Evolutionary conservation across 495 filamentous ascomycete genomes (phyloP), one percentile per base, ranked within the genome.

Genomic region (Aspergillus campestris): DNA sequence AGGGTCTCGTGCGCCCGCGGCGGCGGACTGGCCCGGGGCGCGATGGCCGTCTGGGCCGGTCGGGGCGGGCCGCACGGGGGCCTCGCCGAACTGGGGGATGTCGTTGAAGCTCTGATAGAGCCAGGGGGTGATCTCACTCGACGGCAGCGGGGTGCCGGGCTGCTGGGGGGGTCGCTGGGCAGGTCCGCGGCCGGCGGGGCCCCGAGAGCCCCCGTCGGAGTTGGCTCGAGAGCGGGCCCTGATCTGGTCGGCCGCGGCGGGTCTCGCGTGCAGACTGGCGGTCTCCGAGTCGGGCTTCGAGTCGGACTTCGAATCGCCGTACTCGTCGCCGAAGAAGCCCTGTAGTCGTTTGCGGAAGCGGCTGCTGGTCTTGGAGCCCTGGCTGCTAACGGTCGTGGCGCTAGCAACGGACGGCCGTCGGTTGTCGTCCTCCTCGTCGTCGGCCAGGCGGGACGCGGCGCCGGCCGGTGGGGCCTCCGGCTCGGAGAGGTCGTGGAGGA

Each of bases 41-140:
- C 83, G 83, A n/a, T 83, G 75, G 40, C 73, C 75, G 58, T 89
- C 84, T 7, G 78, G 80, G 1, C 79, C 81, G 24, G 77, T 81
- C 40, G 87, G 84, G 31, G 76, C 75, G 53, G 85, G 74, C 40
- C 85, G 78, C 28, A 94, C 81, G 13, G 87, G 88, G 12, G 88
- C 87, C 61, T 91, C 86, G 18, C 88, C 87, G 59, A 83, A 87
- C 43, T 83, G 80, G 14, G 81, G 75, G 45, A 94, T 84, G 58
- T 94, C 88, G 61, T 89, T 81, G 50, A 75, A 80, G 59, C 92
- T 87, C 66, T 98, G 92, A 64, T 90, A 97, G 36, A 94, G 70
- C 79, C 95, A 98, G 9, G 92, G 92, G 15, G 91, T 90, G 40
- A 98, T 87, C 57, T 97, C 92, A 57, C 86, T 90, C 10, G 90